These are phyloP conservation scores for Cornus controversa DNA, from an alignment of 148 eudicot genomes.

Conservation along the genomic window DNA sequence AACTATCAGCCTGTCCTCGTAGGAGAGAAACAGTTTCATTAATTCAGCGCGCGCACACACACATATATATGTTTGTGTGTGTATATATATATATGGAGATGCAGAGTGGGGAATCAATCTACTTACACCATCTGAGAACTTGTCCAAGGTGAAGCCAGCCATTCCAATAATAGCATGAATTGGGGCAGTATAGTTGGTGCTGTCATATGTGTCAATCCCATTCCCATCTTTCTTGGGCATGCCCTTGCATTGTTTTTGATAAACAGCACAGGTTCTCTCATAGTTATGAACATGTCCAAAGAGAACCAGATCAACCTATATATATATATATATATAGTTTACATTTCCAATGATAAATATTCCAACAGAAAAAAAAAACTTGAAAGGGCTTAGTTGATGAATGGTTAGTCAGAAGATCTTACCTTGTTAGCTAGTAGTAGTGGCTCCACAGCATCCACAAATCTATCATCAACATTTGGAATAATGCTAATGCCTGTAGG, in stretches of 20 bases:
- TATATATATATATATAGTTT: conserved; percentile 8
- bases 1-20: conserved; percentile 27
- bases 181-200: conserved; percentile 62
- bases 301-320: conserved; percentile 70
- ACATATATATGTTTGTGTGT: too few species aligned
- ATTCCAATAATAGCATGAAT: conserved; percentile 83
- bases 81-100: not conserved
- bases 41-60: too few species aligned
- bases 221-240: conserved; percentile 59
- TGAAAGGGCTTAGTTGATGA: too few species aligned
- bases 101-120: not conserved
- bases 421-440: conserved; percentile 67
- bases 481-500: conserved; percentile 11
- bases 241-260: conserved; percentile 50
- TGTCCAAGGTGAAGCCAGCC: conserved; percentile 81
- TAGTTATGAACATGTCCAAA: conserved; percentile 82
- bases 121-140: conserved; percentile 35
- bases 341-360: too few species aligned
- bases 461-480: conserved; percentile 36
- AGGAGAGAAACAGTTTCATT: not conserved
- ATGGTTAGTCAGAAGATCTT: not conserved
- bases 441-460: conserved; percentile 71
- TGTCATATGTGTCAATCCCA: conserved; percentile 62
- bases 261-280: conserved; percentile 75
- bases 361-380: too few species aligned